Conservation (phyloP, 305 asterid species). For the Plantago coronopus region DNA sequence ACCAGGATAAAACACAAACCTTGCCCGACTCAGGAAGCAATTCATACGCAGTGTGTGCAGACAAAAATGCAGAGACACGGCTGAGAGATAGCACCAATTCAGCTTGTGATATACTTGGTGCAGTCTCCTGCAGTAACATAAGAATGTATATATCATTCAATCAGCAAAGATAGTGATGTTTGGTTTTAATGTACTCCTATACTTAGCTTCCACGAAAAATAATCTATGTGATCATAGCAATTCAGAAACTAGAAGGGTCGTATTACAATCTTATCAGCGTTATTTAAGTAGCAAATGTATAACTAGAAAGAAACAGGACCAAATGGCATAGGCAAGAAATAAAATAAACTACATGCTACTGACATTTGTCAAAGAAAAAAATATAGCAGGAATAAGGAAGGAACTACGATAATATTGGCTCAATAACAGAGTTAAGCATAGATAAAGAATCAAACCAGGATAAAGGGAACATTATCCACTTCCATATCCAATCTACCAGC, state of each 20-base stretch:
- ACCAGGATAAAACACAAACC: conserved; percentile 33
- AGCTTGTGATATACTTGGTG: conserved; percentile 54
- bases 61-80: conserved; percentile 56
- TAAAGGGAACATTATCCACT: conserved; percentile 77
- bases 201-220: not conserved
- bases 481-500: conserved; percentile 77
- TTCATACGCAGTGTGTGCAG: conserved; percentile 72
- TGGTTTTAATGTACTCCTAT: not conserved
- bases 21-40: conserved; percentile 88
- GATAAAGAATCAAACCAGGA: conserved; percentile 50
- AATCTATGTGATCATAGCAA: not conserved
- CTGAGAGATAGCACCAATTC: conserved; percentile 61
- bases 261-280: not conserved
- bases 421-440: conserved; percentile 13
- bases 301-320: not conserved
- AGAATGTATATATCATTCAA: not conserved
- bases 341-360: not conserved
- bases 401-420: not conserved
- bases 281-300: not conserved
- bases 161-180: not conserved
- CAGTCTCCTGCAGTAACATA: conserved; percentile 26
- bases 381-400: not conserved
- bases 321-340: not conserved
- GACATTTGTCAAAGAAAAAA: not conserved
- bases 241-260: not conserved